phyloP scores from a whole-genome alignment of 2,329 filamentous ascomycete species.

The Didymella pinodella region DNA sequence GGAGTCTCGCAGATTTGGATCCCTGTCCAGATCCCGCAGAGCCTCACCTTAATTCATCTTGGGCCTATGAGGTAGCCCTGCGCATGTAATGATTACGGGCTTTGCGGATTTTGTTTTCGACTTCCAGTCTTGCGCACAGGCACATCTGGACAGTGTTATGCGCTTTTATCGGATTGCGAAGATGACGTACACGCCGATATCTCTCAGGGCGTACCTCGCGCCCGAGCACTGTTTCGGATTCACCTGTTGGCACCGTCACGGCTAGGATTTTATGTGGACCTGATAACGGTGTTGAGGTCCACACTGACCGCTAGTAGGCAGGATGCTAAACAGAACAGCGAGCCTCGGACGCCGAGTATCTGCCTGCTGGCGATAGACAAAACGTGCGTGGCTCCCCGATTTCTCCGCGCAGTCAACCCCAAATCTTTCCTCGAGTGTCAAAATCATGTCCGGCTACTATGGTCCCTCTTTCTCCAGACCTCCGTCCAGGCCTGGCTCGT shows the following conservation, averaged over 20 bases:
- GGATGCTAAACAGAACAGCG: conserved; percentile 8
- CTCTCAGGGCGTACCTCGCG: background rate
- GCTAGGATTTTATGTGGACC: conserved; percentile 23
- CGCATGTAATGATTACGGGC: background rate
- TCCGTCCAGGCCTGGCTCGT: conserved; percentile 20
- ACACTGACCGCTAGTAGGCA: conserved; percentile 19
- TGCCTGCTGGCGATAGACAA: conserved; percentile 18
- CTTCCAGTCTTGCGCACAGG: background rate
- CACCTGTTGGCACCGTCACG: conserved; percentile 14
- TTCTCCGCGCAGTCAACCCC: conserved; percentile 15
- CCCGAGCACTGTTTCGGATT: conserved; percentile 10
- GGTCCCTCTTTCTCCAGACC: conserved; percentile 23
- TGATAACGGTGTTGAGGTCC: conserved; percentile 16
- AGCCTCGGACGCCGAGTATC: conserved; percentile 11
- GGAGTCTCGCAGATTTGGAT: conserved; percentile 4
- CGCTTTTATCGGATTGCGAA: background rate
- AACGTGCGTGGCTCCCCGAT: conserved; percentile 16
- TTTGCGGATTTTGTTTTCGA: background rate
- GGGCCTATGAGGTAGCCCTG: conserved; percentile 3
- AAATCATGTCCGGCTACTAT: conserved; percentile 25
- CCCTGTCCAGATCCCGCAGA: conserved; percentile 25
- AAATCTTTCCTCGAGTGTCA: conserved; percentile 5
- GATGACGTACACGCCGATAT: conserved; percentile 6
- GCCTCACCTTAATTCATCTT: conserved; percentile 21
- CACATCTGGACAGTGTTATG: background rate